phyloP scores from a whole-genome alignment of 164 flowering plant genomes.

The Piper betle region DNA sequence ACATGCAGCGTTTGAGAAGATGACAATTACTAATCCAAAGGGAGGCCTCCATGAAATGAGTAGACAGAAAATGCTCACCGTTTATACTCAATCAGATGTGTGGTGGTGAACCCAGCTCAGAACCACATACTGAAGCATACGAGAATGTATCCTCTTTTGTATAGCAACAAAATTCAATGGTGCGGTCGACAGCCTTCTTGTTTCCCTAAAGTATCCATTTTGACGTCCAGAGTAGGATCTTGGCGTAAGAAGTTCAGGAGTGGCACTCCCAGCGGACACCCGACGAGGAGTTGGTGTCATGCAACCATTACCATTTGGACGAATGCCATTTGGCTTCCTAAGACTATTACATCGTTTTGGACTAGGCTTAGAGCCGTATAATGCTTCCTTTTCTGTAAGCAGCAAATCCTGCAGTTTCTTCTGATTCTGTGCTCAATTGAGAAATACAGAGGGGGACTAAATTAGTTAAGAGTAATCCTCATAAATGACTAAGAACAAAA shows the following conservation, averaged over 20 bases:
- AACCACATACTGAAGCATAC: slow-evolving; percentile 58
- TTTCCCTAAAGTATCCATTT: slow-evolving; percentile 76
- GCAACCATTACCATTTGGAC: slow-evolving; percentile 66
- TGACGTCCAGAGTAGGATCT: slow-evolving; percentile 78
- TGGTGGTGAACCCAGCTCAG: slow-evolving; percentile 79
- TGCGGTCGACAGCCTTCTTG: slow-evolving; percentile 63
- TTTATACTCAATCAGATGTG: slow-evolving; percentile 11
- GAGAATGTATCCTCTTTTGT: slow-evolving; percentile 70
- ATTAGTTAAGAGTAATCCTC: too few species aligned
- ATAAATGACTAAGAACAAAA: too few species aligned
- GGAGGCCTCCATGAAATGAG: background rate
- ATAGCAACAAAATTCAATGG: slow-evolving; percentile 75
- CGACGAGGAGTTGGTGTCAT: slow-evolving; percentile 77
- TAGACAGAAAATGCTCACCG: background rate
- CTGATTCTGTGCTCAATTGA: slow-evolving; percentile 44
- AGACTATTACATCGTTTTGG: slow-evolving; percentile 67
- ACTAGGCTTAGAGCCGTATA: slow-evolving; percentile 87
- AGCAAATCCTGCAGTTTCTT: slow-evolving; percentile 86
- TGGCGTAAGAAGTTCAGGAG: slow-evolving; percentile 67
- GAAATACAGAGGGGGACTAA: background rate
- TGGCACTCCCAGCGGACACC: slow-evolving; percentile 46
- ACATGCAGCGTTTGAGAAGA: background rate
- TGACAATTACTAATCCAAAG: too few species aligned
- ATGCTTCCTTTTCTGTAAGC: slow-evolving; percentile 71
- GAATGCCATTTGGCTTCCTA: slow-evolving; percentile 52